Base-by-base conservation (phyloP, 805 yeast genomes). In the Yamadazyma takamatsuzukensis region DNA sequence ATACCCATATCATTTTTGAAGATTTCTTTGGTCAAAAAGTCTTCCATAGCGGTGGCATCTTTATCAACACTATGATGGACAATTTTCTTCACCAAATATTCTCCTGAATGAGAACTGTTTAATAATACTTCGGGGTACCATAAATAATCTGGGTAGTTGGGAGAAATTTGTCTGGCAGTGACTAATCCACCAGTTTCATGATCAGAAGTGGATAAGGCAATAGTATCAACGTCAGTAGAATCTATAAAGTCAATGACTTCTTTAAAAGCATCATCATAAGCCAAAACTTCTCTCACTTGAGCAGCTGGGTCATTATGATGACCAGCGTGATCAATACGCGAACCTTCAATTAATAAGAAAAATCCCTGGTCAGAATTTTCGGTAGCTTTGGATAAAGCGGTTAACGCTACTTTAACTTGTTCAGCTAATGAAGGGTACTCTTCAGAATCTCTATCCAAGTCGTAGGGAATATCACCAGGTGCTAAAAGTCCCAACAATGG, bases 291-390 rank as follows among this genome's bases (percentile, higher is more conserved):
- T 48, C 86, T 70, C 7, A 84, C 95, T 59, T 87, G 96, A 6
- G 96, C 95, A 7, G 88, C 89, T 6, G 96, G 90, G 56, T 88
- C 96, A 51, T 89, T 88, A 45, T 73, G 79, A 61, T 88, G 97
- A 29, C 96, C 96, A 4, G 95, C 95, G 53, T 88, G 96, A 60
- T 88, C 97, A 48, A 89, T 88, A 55, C 96, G 73, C 5, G 95
- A 83, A 9, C 96, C 95, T 64, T 88, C 96, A 34, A 88, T 76
- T 57, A 89, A 56, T 35, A 88, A 55, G 63, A 89, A 88, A 56
- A 89, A 88, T 0, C 96, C 96, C 45, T 83, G 61, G 14, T 85
- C 93, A 3, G 83, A 72, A 45, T 85, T 73, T 41, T 71, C 60
- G 1, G 94, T 74, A 15, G 90, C 88, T 35, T 73, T 64, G 3